Base-by-base conservation (phyloP, 2,329 filamentous ascomycete species). In the Delphinella strobiligena region DNA sequence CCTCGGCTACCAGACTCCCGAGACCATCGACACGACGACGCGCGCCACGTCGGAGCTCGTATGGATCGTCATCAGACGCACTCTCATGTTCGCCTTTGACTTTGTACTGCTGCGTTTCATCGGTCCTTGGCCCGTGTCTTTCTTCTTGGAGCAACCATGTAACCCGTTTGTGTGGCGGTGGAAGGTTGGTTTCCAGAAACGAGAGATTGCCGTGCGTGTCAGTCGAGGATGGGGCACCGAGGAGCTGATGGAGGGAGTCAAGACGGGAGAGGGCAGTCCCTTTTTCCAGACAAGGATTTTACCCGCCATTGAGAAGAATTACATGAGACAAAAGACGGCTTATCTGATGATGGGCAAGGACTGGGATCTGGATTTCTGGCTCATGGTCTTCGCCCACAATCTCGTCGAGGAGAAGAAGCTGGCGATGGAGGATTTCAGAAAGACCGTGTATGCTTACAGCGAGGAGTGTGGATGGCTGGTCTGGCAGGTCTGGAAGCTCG, bases 321-420 rank as follows among this genome's bases (percentile, higher is more conserved):
- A 78, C 38, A 66, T 89, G 51, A 67, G 72, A 49, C 71, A 77
- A 50, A 94, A 93, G 71, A 94, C 87, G 19, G 87, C 86, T 15
- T 93, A 93, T 55, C 62, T 93, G 47, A 78, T 91, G 49, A 82
- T 93, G 69, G 83, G 88, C 55, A 74, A 72, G 45, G 74, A 86
- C 45, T 96, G 86, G 80, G 83, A 93, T 58, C 66, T 95, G 44
- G 87, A 94, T 57, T 95, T 88, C 72, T 69, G 70, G 34, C 71
- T 72, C 15, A 95, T 95, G 84, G 66, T 86, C 10, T 63, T 71
- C 45, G 85, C 84, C 3, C 81, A 85, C 34, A 63, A 64, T 24
- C 60, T 93, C 48, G 72, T 87, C 1, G 80, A 85, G 47, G 67
- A 68, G 48, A 77, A 78, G 55, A 65, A 69, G 22, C 12, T 27